Evolutionary conservation across 1,284 basidiomycete species (phyloP), one percentile per base, ranked within the genome.

Genomic region (Apiotrichum akiyoshidainum): DNA sequence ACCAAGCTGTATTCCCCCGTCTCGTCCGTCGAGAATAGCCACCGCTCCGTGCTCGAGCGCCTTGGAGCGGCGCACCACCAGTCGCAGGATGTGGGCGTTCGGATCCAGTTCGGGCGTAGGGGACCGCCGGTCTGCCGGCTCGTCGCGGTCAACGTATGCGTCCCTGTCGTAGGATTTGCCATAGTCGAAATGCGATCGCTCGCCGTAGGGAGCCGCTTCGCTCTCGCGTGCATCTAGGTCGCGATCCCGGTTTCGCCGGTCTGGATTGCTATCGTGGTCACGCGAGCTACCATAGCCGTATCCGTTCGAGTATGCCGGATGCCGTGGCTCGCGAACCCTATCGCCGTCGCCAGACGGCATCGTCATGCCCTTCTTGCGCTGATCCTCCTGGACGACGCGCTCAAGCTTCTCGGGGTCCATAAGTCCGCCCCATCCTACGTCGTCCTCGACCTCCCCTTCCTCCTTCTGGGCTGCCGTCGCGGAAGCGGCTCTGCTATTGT

Each of bases 371-470:
- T 53, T 34, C 22, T 19, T 34, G 35, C 14, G 34, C n/a, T 26
- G 11, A 33, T 46, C 26, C 26, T 57, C 40, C 19, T 58, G 56
- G 17, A 65, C 53, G n/a, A 68, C 65, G 12, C 57, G 46, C 48
- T 65, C 66, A 6, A 73, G 58, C 53, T 72, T 52, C 11, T 71
- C 68, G 40, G 68, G 68, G 22, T 72, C 72, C 73, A 76, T 76
- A 48, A 76, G 58, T 16, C 66, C 74, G 33, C 74, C 74, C 74
- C 74, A 76, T 0, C 74, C 74, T 2, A 74, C 72, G 60, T 76
- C 70, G 46, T 76, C 73, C 33, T 72, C 69, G 16, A 76, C 59
- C 60, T 76, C 72, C 5, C 74, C 74, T 40, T 75, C 73, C 49
- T 76, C 74, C 39, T 52, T 58, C 35, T 66, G 65, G 7, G 51